Percentiles rank a stretch among this genome's conserved stretches.
Evolutionary conservation across 345 rosid species (phyloP).

Genomic region (Cochlearia excelsa): DNA sequence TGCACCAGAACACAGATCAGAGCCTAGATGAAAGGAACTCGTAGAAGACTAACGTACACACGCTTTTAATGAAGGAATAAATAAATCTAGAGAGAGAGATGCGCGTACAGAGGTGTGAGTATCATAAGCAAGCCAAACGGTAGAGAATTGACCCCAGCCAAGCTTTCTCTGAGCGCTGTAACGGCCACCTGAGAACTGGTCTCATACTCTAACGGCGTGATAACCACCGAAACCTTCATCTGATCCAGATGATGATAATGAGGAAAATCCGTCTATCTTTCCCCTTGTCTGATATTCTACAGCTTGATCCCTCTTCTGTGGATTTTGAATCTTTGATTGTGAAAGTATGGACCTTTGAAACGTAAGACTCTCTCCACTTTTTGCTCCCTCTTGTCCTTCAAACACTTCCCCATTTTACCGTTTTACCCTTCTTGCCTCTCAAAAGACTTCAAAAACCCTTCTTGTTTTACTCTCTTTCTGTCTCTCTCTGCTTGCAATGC

Average conservation of each 20-base stretch:
- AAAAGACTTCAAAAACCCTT: neutral
- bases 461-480: too few relatives aligned
- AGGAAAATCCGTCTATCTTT: slow-evolving; percentile 6
- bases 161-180: slow-evolving; percentile 93
- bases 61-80: too few relatives aligned
- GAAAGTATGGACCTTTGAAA: slow-evolving; percentile 10
- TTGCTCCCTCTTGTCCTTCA: slow-evolving; percentile 34
- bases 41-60: neutral
- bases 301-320: neutral
- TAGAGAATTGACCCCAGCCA: slow-evolving; percentile 99
- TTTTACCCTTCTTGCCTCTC: neutral
- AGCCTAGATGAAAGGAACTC: slow-evolving; percentile 1
- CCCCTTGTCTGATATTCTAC: slow-evolving; percentile 19
- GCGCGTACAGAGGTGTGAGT: slow-evolving; percentile 65
- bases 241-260: slow-evolving; percentile 91
- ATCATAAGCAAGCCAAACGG: slow-evolving; percentile 98
- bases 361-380: slow-evolving; percentile 40
- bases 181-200: slow-evolving; percentile 77
- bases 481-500: neutral
- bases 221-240: slow-evolving; percentile 97
- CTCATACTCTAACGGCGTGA: slow-evolving; percentile 93
- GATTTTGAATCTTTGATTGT: neutral
- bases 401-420: slow-evolving; percentile 29
- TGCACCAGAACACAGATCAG: neutral
- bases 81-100: slow-evolving; percentile 1